phyloP scores from a whole-genome alignment of 1,284 basidiomycete genomes.

The Tremellales sp. region DNA sequence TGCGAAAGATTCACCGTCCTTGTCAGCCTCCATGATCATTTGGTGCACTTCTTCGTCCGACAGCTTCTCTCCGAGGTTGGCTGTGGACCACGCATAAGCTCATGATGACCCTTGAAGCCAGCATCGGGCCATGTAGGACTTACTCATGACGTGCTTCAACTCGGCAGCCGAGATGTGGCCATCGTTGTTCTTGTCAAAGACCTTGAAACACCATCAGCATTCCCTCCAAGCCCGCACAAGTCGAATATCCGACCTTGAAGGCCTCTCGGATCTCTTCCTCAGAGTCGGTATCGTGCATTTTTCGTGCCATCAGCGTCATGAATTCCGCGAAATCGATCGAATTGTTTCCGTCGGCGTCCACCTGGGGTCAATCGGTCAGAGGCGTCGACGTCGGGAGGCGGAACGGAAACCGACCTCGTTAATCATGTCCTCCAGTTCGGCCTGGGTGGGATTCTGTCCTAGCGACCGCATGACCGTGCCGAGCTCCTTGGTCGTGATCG shows the following conservation, averaged over 20 bases:
- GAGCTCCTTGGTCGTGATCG: conserved; percentile 92
- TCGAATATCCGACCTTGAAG: conserved; percentile 52
- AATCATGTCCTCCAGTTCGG: conserved; percentile 95
- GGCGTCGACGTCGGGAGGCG: too few species aligned
- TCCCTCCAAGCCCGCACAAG: neutral
- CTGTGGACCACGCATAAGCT: conserved; percentile 17
- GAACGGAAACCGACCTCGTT: conserved; percentile 65
- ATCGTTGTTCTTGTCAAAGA: conserved; percentile 64
- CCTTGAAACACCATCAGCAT: conserved; percentile 25
- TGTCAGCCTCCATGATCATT: conserved; percentile 98
- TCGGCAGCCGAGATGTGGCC: conserved; percentile 61
- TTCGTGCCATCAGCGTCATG: conserved; percentile 93
- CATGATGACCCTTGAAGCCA: neutral
- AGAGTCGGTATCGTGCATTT: conserved; percentile 88
- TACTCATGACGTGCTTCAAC: conserved; percentile 91
- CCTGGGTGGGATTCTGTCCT: conserved; percentile 94
- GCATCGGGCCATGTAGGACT: conserved; percentile 34
- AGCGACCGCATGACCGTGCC: conserved; percentile 96
- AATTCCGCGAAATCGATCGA: conserved; percentile 96
- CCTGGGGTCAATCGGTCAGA: conserved; percentile 27
- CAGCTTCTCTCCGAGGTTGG: conserved; percentile 77
- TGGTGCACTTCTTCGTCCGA: conserved; percentile 91
- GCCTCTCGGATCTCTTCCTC: conserved; percentile 65
- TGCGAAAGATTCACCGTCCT: conserved; percentile 61
- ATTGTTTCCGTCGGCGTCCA: conserved; percentile 65